Evolutionary conservation across 1,284 basidiomycete species (phyloP).

Genomic region (Psilocybe mexicana): DNA sequence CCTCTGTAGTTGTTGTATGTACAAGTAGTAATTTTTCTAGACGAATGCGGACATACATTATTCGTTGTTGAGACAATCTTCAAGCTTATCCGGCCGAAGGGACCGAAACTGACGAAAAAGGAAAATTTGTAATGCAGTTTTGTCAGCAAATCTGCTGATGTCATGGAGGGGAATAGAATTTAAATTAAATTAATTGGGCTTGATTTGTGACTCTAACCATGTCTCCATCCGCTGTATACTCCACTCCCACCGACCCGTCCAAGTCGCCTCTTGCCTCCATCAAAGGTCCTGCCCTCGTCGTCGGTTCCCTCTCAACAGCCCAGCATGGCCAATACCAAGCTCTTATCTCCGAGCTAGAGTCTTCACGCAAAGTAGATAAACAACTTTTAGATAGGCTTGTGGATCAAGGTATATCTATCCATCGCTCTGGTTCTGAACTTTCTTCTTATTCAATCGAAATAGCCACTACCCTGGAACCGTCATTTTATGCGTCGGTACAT

Average conservation of each 20-base stretch:
- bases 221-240: constrained; percentile 61
- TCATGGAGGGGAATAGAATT: constrained; percentile 5
- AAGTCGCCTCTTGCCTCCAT: constrained; percentile 22
- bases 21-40: constrained; percentile 11
- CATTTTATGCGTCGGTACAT: constrained; percentile 64
- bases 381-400: constrained; percentile 77
- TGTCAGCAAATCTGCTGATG: neutral
- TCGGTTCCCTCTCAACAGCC: constrained; percentile 75
- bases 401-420: constrained; percentile 60
- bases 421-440: constrained; percentile 17
- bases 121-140: neutral
- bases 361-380: constrained; percentile 58
- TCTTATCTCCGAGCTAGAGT: constrained; percentile 59
- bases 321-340: constrained; percentile 75
- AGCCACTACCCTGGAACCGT: constrained; percentile 62
- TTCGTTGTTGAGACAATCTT: neutral
- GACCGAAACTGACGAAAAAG: neutral
- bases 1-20: constrained; percentile 10
- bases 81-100: constrained; percentile 4
- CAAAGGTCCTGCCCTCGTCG: constrained; percentile 57
- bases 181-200: neutral
- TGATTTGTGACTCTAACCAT: constrained; percentile 36
- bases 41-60: neutral
- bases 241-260: constrained; percentile 18
- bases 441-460: constrained; percentile 4